Conservation (phyloP, 768 basidiomycete species). For the Kockovaella imperatae region DNA sequence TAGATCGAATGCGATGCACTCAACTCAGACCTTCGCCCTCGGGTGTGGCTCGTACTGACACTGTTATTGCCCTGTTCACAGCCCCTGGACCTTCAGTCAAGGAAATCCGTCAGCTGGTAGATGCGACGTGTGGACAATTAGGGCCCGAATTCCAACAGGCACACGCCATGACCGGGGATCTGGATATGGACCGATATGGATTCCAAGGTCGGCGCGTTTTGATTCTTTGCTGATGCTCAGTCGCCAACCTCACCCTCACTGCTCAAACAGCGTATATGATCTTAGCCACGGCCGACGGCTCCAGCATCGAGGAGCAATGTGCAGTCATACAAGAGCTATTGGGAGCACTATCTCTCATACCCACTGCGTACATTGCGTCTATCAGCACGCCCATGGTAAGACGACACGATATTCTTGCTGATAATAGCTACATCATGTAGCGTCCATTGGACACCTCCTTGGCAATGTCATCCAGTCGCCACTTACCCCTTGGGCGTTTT, state of each 20-base stretch:
- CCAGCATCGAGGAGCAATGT: constrained; percentile 25
- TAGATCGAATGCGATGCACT: not conserved
- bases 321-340: constrained; percentile 36
- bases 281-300: constrained; percentile 19
- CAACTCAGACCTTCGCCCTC: too few relatives aligned
- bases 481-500: constrained; percentile 19
- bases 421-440: constrained; percentile 38
- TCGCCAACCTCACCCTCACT: constrained; percentile 31
- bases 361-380: constrained; percentile 28
- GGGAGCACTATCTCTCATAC: constrained; percentile 28
- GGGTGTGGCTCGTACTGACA: too few relatives aligned
- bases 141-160: constrained; percentile 19
- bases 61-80: too few relatives aligned
- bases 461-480: constrained; percentile 30
- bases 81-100: too few relatives aligned
- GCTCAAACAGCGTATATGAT: constrained; percentile 36
- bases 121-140: too few relatives aligned
- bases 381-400: constrained; percentile 26
- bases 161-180: constrained; percentile 19
- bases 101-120: too few relatives aligned
- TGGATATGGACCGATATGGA: constrained; percentile 21
- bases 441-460: constrained; percentile 37
- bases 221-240: constrained; percentile 7
- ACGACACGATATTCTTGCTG: not conserved
- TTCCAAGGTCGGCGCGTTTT: constrained; percentile 24